Percentiles rank a stretch among this genome's conserved stretches.
These are phyloP conservation scores for Phoma sp. DNA, from an alignment of 2,329 filamentous ascomycete species.

Conservation along the genomic window DNA sequence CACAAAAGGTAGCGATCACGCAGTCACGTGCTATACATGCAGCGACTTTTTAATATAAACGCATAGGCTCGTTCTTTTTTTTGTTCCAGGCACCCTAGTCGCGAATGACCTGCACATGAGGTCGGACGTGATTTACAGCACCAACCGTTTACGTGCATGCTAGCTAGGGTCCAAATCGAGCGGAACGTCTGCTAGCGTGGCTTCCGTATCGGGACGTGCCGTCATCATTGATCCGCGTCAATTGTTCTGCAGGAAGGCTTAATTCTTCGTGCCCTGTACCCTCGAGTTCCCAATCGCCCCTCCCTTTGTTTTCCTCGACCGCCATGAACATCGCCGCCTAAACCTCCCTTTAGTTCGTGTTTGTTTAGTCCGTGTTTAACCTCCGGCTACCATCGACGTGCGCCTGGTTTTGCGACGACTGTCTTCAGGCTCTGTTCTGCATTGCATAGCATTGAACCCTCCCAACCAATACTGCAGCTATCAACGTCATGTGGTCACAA, in stretches of 20 bases:
- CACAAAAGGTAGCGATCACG: slow-evolving; percentile 23
- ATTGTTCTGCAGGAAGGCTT: slow-evolving; percentile 1
- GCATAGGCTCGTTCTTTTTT: not conserved
- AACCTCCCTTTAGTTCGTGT: not conserved
- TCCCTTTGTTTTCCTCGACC: not conserved
- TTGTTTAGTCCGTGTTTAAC: not conserved
- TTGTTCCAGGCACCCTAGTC: not conserved
- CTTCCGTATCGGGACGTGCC: slow-evolving; percentile 12
- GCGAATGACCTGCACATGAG: not conserved
- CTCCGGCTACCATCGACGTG: too few relatives aligned
- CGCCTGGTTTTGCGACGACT: not conserved
- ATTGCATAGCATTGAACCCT: not conserved
- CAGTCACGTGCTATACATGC: slow-evolving; percentile 20
- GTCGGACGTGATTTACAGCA: not conserved
- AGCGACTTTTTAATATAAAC: slow-evolving; percentile 13
- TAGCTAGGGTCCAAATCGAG: slow-evolving; percentile 4
- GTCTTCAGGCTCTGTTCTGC: not conserved
- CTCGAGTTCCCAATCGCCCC: not conserved
- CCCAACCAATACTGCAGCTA: not conserved
- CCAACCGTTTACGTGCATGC: not conserved
- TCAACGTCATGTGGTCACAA: slow-evolving; percentile 47
- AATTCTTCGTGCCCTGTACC: not conserved
- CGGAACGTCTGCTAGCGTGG: slow-evolving; percentile 9
- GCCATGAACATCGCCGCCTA: slow-evolving; percentile 11
- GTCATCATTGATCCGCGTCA: slow-evolving; percentile 17